Evolutionary conservation across 192 early-diverging fungal genomes (phyloP).

Genomic region (Dimargaris xerosporica): DNA sequence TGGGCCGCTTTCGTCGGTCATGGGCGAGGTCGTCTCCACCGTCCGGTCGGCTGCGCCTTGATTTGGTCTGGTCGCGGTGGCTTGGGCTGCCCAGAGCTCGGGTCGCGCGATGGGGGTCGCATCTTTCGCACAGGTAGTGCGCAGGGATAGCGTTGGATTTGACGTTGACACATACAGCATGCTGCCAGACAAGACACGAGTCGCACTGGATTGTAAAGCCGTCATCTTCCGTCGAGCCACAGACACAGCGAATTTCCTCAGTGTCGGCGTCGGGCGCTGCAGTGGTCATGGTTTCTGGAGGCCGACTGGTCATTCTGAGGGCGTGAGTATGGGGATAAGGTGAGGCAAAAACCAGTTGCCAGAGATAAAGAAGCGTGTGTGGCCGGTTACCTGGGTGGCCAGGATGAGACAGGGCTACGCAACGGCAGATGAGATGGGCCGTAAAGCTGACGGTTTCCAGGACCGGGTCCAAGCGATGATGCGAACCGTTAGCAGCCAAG

Average conservation of each 20-base stretch:
- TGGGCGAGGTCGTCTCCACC: conserved; percentile 11
- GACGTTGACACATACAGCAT: conserved; percentile 69
- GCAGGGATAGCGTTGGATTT: conserved; percentile 62
- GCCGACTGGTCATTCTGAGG: background rate
- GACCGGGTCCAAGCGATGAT: too few relatives aligned
- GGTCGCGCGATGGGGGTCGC: conserved; percentile 41
- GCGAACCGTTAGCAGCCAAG: too few relatives aligned
- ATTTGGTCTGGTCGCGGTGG: too few relatives aligned
- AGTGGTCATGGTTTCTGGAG: conserved; percentile 3
- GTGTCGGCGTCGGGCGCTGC: conserved; percentile 41
- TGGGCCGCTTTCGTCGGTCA: conserved; percentile 16
- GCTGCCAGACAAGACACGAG: conserved; percentile 88
- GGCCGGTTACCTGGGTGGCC: background rate
- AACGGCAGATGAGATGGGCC: background rate
- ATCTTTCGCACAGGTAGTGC: conserved; percentile 71
- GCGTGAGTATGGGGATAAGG: background rate
- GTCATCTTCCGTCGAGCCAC: conserved; percentile 78
- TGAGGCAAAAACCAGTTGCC: background rate
- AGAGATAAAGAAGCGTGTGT: background rate
- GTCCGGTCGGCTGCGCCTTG: conserved; percentile 11
- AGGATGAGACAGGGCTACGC: background rate
- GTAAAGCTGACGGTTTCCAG: background rate
- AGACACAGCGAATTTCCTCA: conserved; percentile 91
- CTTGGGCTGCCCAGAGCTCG: background rate
- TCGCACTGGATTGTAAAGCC: conserved; percentile 97